phyloP scores from a whole-genome alignment of 2,329 filamentous ascomycete species.

The Arthrinium phaeospermum region DNA sequence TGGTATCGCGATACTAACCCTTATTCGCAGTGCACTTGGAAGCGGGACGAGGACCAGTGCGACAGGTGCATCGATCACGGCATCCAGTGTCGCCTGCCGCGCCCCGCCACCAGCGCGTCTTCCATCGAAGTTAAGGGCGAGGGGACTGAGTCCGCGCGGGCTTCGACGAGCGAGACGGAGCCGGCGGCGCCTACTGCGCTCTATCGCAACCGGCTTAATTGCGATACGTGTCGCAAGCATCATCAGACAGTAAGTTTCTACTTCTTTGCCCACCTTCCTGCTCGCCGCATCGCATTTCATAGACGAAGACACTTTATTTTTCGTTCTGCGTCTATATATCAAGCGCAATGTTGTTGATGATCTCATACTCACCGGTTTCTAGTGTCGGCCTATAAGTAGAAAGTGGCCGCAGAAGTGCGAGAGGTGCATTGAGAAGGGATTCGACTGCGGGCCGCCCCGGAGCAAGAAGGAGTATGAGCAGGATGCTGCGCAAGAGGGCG shows the following conservation, averaged over 20 bases:
- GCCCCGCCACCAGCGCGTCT: neutral
- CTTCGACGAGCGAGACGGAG: neutral
- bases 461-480: conserved; percentile 24
- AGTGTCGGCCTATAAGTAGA: conserved; percentile 23
- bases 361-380: neutral
- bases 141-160: neutral
- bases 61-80: conserved; percentile 6
- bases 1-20: neutral
- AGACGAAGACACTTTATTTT: neutral
- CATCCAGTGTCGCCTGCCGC: neutral
- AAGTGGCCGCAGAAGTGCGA: conserved; percentile 25
- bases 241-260: neutral
- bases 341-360: no score
- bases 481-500: neutral
- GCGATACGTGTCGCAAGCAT: conserved; percentile 13
- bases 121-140: neutral
- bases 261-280: no score
- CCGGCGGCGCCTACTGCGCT: neutral
- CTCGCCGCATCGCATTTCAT: neutral
- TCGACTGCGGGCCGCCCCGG: conserved; percentile 21
- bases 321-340: no score
- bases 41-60: neutral
- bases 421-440: conserved; percentile 19
- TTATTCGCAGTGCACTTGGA: neutral
- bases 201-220: neutral